Evolutionary conservation across 441 rosid species (phyloP), one percentile per base, ranked within the genome.

Genomic region (Gossypium trilobum): DNA sequence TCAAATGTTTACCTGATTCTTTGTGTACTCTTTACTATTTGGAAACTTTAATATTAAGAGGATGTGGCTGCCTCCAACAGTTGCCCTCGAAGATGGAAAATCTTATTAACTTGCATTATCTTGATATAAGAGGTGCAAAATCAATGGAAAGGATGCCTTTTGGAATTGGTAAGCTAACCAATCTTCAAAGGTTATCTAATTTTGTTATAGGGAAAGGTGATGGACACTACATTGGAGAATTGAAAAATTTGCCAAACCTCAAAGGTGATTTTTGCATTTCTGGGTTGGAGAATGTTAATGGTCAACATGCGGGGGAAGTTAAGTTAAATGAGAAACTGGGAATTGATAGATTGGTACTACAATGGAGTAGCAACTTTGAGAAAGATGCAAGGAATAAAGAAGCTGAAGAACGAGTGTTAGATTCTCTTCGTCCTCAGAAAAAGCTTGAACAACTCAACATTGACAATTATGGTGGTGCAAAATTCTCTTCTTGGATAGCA

Each of bases 401-500:
- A 31, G 36, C 5, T 31, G 36, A 31, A 31, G 36, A 31, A 31
- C 36, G 1, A 31, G 36, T 31, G 7, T 31, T 31, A 5, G 36
- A 31, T 31, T 31, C 36, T 31, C 36, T 31, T 31, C 36, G 36
- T 5, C 36, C 7, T 31, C 36, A 4, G 36, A 31, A 31, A 31
- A 31, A 5, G 36, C 36, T 31, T 31, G 36, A 31, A 31, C 36
- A 31, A 31, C 31, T 56, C 31, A 22, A 0, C 61, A 56, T 56
- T 56, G 2, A 22, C 14, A 22, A 10, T 10, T 56, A 22, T 22
- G 31, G 61, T 10, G 61, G 31, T 73, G 44, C 7, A 3, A 51
- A 17, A 13, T 73, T 77, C 13, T 73, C 80, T 16, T 5, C 39
- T 57, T 77, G 80, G 80, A 5, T 73, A 20, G 70, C 70, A 6